Percentiles rank a stretch among this genome's conserved stretches.
phyloP scores from a whole-genome alignment of 257 asterid genomes.

The Jasminum sambac region DNA sequence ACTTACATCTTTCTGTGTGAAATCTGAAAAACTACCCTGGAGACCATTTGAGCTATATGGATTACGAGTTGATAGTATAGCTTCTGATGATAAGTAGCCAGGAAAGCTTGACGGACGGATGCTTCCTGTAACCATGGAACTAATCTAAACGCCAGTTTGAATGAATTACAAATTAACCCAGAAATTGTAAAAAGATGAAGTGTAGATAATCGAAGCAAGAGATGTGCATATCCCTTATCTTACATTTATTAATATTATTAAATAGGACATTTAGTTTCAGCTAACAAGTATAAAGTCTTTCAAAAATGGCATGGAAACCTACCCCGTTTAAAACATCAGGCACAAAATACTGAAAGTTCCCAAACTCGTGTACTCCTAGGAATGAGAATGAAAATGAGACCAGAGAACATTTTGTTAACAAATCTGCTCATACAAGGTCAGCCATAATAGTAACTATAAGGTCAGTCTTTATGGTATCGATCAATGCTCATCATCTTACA shows the following conservation, averaged over 20 bases:
- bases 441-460: background rate
- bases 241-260: background rate
- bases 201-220: background rate
- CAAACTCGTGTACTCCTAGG: background rate
- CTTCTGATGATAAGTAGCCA: slow-evolving; percentile 57
- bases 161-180: background rate
- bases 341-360: background rate
- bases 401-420: background rate
- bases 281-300: background rate
- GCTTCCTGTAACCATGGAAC: slow-evolving; percentile 39
- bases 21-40: slow-evolving; percentile 41
- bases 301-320: background rate
- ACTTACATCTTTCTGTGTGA: slow-evolving; percentile 53
- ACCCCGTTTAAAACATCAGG: background rate
- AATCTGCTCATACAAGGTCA: background rate
- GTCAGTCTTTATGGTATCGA: background rate
- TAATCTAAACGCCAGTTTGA: slow-evolving; percentile 17
- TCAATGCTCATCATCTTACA: background rate
- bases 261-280: background rate
- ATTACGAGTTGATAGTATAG: slow-evolving; percentile 39
- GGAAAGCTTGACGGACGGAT: slow-evolving; percentile 42
- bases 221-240: background rate
- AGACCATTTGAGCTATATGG: slow-evolving; percentile 43
- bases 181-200: slow-evolving; percentile 4
- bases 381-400: background rate